phyloP scores from a whole-genome alignment of 2,329 filamentous ascomycete species.

The Epichloe festucae region DNA sequence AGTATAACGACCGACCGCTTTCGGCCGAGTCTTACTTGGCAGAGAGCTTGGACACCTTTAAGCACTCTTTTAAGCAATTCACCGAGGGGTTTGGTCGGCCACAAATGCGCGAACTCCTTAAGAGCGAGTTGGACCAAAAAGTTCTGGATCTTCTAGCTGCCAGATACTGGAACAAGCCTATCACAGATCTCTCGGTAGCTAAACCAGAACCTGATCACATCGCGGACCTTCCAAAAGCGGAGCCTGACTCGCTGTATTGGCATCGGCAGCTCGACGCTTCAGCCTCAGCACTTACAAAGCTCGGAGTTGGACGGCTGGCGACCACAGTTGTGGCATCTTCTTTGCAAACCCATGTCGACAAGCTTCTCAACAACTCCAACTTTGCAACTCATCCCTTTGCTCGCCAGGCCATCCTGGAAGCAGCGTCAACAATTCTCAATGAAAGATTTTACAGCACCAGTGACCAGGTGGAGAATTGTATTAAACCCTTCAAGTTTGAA shows the following conservation, averaged over 20 bases:
- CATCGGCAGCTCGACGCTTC: conserved; percentile 88
- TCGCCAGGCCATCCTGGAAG: conserved; percentile 81
- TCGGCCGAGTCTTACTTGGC: conserved; percentile 95
- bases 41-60: conserved; percentile 89
- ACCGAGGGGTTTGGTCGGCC: conserved; percentile 78
- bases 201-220: conserved; percentile 59
- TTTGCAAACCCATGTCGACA: conserved; percentile 75
- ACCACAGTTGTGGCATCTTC: conserved; percentile 82
- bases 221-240: conserved; percentile 68
- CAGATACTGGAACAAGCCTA: conserved; percentile 92
- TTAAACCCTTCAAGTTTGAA: conserved; percentile 97
- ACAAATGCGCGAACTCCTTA: conserved; percentile 80
- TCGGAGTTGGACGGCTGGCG: conserved; percentile 83
- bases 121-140: conserved; percentile 85
- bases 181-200: conserved; percentile 63
- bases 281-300: conserved; percentile 77
- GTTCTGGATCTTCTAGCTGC: conserved; percentile 87
- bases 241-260: conserved; percentile 81
- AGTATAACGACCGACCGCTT: conserved; percentile 92
- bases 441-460: conserved; percentile 94
- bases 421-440: conserved; percentile 77
- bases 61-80: conserved; percentile 94
- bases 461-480: conserved; percentile 96
- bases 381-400: conserved; percentile 88
- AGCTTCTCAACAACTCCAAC: conserved; percentile 64